Percentiles rank a stretch among this genome's conserved stretches.
Conservation (phyloP, 2,329 filamentous ascomycete genomes). For the Verticillium albo-atrum region DNA sequence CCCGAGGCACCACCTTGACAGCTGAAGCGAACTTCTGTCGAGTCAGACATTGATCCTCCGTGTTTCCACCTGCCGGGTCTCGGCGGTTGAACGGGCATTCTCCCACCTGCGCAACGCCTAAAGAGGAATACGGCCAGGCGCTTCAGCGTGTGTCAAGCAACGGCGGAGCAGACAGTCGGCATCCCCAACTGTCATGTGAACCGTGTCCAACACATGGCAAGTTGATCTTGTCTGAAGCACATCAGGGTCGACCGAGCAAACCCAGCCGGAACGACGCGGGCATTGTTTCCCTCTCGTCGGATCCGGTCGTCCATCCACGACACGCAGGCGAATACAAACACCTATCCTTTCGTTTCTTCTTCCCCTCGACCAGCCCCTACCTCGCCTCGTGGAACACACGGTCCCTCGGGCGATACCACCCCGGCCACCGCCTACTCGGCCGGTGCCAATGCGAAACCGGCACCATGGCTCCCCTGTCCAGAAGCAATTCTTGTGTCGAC, state of each 20-base stretch:
- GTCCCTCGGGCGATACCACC: not conserved
- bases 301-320: too few species aligned
- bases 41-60: not conserved
- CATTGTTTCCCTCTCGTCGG: too few species aligned
- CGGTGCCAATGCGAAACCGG: not conserved
- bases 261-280: too few species aligned
- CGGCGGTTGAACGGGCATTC: not conserved
- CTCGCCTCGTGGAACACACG: not conserved
- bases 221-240: too few species aligned
- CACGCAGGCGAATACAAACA: not conserved
- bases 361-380: not conserved
- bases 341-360: not conserved
- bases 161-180: too few species aligned
- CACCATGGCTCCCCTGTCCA: conserved; percentile 36
- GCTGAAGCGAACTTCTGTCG: not conserved
- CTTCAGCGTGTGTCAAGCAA: not conserved
- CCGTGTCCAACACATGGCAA: too few species aligned
- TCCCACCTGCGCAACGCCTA: not conserved
- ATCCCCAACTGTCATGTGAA: too few species aligned
- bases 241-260: too few species aligned
- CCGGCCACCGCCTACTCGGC: not conserved
- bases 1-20: not conserved
- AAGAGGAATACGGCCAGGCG: not conserved
- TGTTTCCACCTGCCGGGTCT: not conserved
- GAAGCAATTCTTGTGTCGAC: conserved; percentile 51